Conservation (phyloP, 2,329 filamentous ascomycete genomes). For the Botryotinia convoluta region DNA sequence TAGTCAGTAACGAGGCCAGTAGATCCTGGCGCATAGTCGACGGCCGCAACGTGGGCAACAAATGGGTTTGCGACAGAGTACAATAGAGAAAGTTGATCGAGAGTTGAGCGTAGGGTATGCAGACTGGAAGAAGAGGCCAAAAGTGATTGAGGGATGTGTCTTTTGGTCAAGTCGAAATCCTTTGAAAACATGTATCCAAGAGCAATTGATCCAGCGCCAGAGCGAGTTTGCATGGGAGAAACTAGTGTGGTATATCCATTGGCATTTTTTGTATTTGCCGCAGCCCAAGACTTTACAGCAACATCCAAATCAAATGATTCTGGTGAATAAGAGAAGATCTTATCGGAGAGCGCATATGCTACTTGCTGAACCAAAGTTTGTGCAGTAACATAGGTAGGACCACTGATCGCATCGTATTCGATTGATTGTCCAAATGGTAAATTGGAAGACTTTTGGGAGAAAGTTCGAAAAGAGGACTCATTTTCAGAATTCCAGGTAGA, state of each 20-base stretch:
- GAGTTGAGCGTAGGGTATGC: constrained; percentile 72
- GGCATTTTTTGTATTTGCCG: constrained; percentile 69
- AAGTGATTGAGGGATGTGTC: constrained; percentile 86
- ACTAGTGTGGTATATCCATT: constrained; percentile 78
- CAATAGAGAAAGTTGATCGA: constrained; percentile 88
- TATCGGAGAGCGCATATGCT: constrained; percentile 91
- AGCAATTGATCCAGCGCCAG: constrained; percentile 85
- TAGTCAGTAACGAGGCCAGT: constrained; percentile 80
- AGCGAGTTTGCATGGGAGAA: constrained; percentile 78
- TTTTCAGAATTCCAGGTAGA: constrained; percentile 36
- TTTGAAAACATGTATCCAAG: constrained; percentile 97
- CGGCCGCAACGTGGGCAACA: constrained; percentile 86
- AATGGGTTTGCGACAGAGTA: constrained; percentile 92
- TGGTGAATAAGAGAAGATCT: constrained; percentile 95
- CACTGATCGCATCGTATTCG: constrained; percentile 63
- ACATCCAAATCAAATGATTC: constrained; percentile 89
- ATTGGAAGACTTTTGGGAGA: constrained; percentile 45
- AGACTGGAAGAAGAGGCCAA: constrained; percentile 83
- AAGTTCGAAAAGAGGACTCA: constrained; percentile 33
- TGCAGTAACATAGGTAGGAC: constrained; percentile 88
- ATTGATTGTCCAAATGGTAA: constrained; percentile 58
- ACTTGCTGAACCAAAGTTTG: constrained; percentile 95
- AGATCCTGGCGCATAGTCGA: constrained; percentile 71
- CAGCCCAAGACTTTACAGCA: constrained; percentile 76
- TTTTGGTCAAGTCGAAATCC: constrained; percentile 89